Base-by-base conservation (phyloP, 179 eudicot genomes). In the Silene noctiflora region DNA sequence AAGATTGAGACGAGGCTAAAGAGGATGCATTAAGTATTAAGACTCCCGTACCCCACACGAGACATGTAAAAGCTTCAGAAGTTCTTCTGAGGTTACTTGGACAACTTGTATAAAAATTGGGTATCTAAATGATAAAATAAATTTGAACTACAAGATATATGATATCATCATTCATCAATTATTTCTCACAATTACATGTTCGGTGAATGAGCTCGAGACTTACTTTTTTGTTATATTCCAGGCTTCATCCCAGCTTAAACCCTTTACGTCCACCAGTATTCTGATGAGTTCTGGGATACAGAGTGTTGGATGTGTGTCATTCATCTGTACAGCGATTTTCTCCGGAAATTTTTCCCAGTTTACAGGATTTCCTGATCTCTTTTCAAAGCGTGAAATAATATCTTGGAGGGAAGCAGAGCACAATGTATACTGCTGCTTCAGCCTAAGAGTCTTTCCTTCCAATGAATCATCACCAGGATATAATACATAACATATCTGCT, bases 401-500 rank as follows among this genome's bases (percentile, higher is more conserved):
- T 94, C 98, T 90, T 94, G 98, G 69, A 94, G 86, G 79, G 98
- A 94, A 79, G 97, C 98, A 29, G 98, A 94, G 83, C 98, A 94
- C 71, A 94, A 74, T 58, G 98, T 94, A 76, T 94, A 94, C 63
- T 94, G 98, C 85, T 94, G 98, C 84, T 94, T 94, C 85, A 94
- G 79, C 70, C 98, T 85, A 44, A 94, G 93, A 51, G 78, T 88
- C 86, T 93, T 94, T 76, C 98, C 98, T 66, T 91, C 97, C 74
- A 66, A 25, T 63, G 98, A 83, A 71, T 87, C 98, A 81, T 91
- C 98, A 61, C 98, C 98, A 33, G 98, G 98, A 83, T 94, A 94
- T 35, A 94, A 83, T 31, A 91, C 53, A 78, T 86, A 90, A 77
- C 98, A 94, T 71, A 94, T 94, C 98, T 92, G 89, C 60, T 72